Conservation (phyloP, 108 stramenopile species). For the Ochromonas danica region DNA sequence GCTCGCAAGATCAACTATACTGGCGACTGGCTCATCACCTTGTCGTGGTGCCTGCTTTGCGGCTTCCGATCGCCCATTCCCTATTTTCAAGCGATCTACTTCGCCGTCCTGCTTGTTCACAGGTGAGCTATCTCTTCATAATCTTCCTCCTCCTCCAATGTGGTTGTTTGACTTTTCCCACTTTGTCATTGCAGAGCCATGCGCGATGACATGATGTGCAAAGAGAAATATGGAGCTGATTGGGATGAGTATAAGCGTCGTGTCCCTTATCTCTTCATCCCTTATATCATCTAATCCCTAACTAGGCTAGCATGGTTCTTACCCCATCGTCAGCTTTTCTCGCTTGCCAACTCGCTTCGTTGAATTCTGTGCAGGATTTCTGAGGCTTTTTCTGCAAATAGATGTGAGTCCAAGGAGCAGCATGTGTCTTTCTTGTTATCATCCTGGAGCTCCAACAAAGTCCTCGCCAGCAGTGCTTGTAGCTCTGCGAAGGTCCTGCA, state of each 20-base stretch:
- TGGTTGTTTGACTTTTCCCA: no score
- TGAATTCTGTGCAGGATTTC: no score
- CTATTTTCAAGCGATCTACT: slow-evolving; percentile 94
- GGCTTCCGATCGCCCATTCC: slow-evolving; percentile 78
- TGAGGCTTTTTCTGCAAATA: no score
- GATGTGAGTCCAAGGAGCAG: no score
- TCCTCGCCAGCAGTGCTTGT: no score
- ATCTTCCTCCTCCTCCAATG: background rate
- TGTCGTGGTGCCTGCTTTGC: slow-evolving; percentile 91
- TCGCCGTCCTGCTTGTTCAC: slow-evolving; percentile 86
- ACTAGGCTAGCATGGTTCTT: no score
- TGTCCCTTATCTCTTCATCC: slow-evolving; percentile 91
- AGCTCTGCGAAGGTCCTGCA: no score
- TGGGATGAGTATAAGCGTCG: slow-evolving; percentile 84
- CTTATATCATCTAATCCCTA: slow-evolving; percentile 81
- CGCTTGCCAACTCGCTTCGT: no score
- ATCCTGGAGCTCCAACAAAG: no score
- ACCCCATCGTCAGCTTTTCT: no score
- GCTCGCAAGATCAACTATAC: slow-evolving; percentile 99
- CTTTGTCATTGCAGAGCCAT: slow-evolving; percentile 68
- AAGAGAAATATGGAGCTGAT: slow-evolving; percentile 89
- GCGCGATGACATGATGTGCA: slow-evolving; percentile 89
- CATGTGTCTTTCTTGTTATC: no score
- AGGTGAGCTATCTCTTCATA: slow-evolving; percentile 25
- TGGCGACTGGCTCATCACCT: slow-evolving; percentile 93